Percentiles rank a stretch among this genome's conserved stretches.
Conservation (phyloP, 23 red algal species). For the Gracilaria domingensis region DNA sequence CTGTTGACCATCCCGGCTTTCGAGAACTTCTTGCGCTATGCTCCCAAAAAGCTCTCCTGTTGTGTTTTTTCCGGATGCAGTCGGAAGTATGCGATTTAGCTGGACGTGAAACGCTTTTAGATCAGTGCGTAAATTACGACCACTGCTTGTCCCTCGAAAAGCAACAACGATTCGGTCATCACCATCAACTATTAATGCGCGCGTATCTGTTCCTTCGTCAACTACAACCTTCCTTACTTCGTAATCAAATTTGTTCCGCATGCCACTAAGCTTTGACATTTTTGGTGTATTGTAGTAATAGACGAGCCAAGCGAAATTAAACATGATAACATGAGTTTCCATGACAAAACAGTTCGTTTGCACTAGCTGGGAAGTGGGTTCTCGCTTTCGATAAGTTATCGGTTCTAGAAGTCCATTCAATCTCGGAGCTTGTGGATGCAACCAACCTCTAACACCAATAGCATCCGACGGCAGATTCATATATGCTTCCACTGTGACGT, state of each 20-base stretch:
- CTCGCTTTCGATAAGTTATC: conserved; percentile 42
- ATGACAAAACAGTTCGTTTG: conserved; percentile 83
- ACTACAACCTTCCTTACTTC: conserved; percentile 35
- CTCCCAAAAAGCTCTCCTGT: conserved; percentile 23
- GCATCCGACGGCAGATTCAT: conserved; percentile 81
- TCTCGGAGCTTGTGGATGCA: conserved; percentile 61
- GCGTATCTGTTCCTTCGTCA: conserved; percentile 76
- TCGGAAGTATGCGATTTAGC: conserved; percentile 58
- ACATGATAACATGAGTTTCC: conserved; percentile 84
- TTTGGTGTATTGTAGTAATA: conserved; percentile 83
- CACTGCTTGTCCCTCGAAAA: conserved; percentile 80
- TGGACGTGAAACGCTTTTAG: conserved; percentile 59
- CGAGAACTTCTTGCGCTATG: conserved; percentile 50
- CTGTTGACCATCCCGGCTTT: conserved; percentile 41
- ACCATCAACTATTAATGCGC: conserved; percentile 66
- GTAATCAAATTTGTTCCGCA: conserved; percentile 48
- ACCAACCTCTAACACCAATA: conserved; percentile 69
- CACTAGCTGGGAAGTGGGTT: conserved; percentile 45
- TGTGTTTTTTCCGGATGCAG: conserved; percentile 22
- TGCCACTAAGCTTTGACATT: conserved; percentile 47
- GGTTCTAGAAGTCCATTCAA: conserved; percentile 52
- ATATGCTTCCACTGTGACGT: conserved; percentile 64
- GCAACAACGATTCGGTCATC: conserved; percentile 82
- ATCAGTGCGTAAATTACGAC: conserved; percentile 79
- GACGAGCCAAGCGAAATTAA: conserved; percentile 87